Conservation (phyloP, 1,284 basidiomycete genomes). For the Puccinia coronata region DNA sequence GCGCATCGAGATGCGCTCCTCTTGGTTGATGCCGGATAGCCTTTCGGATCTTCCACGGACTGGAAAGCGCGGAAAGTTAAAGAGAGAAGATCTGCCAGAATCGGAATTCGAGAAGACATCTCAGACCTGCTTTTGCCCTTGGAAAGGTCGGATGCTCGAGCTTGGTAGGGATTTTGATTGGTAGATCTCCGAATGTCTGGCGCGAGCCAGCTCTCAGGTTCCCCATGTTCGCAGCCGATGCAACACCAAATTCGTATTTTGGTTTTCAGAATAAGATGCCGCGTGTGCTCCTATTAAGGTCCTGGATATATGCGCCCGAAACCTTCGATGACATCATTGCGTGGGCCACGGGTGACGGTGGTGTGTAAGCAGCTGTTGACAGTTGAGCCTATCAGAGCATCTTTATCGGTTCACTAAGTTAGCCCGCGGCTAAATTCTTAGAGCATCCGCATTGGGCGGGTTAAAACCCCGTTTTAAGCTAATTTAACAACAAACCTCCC, state of each 20-base stretch:
- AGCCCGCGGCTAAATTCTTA: too few species aligned
- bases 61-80: neutral
- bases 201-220: neutral
- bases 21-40: neutral
- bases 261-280: neutral
- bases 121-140: neutral
- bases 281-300: too few species aligned
- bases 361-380: too few species aligned
- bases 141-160: neutral
- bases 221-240: neutral
- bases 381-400: too few species aligned
- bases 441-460: too few species aligned
- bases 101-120: neutral
- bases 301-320: neutral
- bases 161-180: neutral
- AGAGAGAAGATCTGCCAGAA: neutral
- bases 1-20: neutral
- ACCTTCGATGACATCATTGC: neutral
- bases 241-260: neutral
- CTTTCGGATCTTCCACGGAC: neutral
- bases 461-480: too few species aligned
- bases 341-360: too few species aligned
- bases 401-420: too few species aligned
- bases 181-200: neutral
- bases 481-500: too few species aligned